Conservation (phyloP, 2,329 filamentous ascomycete genomes). For the Chaetomium globosum region DNA sequence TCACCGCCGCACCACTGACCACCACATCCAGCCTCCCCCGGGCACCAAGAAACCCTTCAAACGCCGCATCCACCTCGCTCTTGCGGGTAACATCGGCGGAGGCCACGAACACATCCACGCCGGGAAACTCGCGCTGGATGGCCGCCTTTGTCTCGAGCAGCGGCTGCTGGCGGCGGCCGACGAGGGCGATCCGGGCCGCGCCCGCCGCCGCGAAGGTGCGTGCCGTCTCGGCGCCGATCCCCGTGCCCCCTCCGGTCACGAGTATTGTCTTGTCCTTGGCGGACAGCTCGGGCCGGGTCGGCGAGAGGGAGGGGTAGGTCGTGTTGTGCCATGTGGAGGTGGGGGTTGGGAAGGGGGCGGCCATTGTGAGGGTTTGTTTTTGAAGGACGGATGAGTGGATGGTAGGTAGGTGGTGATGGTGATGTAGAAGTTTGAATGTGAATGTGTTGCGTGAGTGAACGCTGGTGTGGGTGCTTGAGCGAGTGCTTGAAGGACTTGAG, state of each 20-base stretch:
- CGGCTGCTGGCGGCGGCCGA: slow-evolving; percentile 37
- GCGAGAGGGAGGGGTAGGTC: slow-evolving; percentile 29
- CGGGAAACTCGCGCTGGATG: slow-evolving; percentile 17
- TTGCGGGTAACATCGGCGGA: slow-evolving; percentile 22
- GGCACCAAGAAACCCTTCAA: slow-evolving; percentile 16
- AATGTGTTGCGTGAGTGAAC: no score
- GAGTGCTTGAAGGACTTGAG: background rate
- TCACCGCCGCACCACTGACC: slow-evolving; percentile 26
- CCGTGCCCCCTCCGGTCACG: slow-evolving; percentile 61
- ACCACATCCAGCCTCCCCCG: slow-evolving; percentile 29
- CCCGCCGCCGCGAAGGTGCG: slow-evolving; percentile 49
- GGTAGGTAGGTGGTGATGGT: background rate
- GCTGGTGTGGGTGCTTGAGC: background rate
- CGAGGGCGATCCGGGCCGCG: slow-evolving; percentile 40
- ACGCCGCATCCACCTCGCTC: slow-evolving; percentile 19
- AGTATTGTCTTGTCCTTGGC: slow-evolving; percentile 50
- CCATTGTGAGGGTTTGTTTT: background rate
- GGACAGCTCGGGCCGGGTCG: slow-evolving; percentile 28
- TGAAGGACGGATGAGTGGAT: background rate
- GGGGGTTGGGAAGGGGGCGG: slow-evolving; percentile 8
- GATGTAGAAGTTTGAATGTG: background rate
- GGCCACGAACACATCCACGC: slow-evolving; percentile 20
- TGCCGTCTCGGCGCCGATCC: slow-evolving; percentile 61
- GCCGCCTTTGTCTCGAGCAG: slow-evolving; percentile 30
- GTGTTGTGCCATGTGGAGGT: slow-evolving; percentile 31